Conservation (phyloP, 2,329 filamentous ascomycete species). For the Clonostachys byssicola region DNA sequence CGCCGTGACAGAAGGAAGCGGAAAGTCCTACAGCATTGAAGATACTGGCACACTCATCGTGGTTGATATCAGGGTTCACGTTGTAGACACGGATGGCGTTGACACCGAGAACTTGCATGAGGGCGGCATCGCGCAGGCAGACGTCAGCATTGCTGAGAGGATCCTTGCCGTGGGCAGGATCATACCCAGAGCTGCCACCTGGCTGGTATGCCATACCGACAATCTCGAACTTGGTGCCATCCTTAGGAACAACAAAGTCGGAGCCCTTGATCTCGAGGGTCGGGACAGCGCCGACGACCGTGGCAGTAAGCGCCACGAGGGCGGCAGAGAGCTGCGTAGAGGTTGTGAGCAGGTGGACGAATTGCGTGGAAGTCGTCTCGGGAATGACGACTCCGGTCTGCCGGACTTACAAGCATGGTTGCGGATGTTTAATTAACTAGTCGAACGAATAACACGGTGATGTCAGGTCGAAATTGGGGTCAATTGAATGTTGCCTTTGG, state of each 20-base stretch:
- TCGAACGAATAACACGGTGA: too few relatives aligned
- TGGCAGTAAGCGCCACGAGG: slow-evolving; percentile 48
- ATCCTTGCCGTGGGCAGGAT: slow-evolving; percentile 48
- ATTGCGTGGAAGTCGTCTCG: too few relatives aligned
- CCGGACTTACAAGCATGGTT: too few relatives aligned
- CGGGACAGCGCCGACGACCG: slow-evolving; percentile 50
- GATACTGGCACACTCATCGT: slow-evolving; percentile 62
- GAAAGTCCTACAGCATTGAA: slow-evolving; percentile 50
- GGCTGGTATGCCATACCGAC: slow-evolving; percentile 68
- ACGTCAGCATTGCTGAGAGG: slow-evolving; percentile 53
- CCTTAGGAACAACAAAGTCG: slow-evolving; percentile 55
- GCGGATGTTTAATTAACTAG: too few relatives aligned
- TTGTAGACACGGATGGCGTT: slow-evolving; percentile 71
- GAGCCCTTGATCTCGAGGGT: slow-evolving; percentile 51
- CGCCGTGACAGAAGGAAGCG: background rate
- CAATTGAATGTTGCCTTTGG: too few relatives aligned
- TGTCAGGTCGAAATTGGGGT: too few relatives aligned
- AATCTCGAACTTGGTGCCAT: slow-evolving; percentile 59
- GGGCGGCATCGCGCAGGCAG: slow-evolving; percentile 61
- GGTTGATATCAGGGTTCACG: slow-evolving; percentile 60
- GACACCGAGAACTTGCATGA: slow-evolving; percentile 61
- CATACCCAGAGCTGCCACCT: slow-evolving; percentile 59
- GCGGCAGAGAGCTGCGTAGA: slow-evolving; percentile 28
- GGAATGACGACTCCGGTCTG: too few relatives aligned
- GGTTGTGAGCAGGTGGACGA: too few relatives aligned